These are phyloP conservation scores for Cercospora beticola DNA, from an alignment of 2,329 filamentous ascomycete genomes.

Conservation along the genomic window DNA sequence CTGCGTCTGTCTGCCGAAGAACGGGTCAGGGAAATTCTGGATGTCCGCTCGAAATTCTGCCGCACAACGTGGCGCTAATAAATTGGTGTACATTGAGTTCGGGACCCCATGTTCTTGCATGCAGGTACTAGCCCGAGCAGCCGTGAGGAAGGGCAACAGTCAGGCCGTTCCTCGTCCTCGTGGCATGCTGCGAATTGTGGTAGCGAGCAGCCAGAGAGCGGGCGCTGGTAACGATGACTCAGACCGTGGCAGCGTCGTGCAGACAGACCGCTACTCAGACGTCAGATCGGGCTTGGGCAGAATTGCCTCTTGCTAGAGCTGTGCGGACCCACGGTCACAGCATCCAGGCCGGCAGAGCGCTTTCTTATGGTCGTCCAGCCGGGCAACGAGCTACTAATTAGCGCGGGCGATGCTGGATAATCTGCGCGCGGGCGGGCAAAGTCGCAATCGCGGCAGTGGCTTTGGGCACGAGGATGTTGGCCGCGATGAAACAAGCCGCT, in stretches of 20 bases:
- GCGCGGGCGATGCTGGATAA: constrained; percentile 1
- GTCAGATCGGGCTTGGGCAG: background rate
- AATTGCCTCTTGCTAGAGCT: constrained; percentile 3
- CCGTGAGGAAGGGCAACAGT: background rate
- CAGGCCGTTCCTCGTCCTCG: constrained; percentile 3
- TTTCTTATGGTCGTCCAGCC: background rate
- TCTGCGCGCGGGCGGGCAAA: background rate
- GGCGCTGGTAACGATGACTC: background rate
- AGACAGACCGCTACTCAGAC: constrained; percentile 7
- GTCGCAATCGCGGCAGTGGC: constrained; percentile 4
- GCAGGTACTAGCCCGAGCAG: constrained; percentile 2
- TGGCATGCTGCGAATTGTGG: background rate
- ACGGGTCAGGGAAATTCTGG: background rate
- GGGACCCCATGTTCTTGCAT: constrained; percentile 4
- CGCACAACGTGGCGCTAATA: constrained; percentile 6
- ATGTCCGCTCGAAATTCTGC: background rate
- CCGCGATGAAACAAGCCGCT: constrained; percentile 1
- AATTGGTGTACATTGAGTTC: constrained; percentile 10
- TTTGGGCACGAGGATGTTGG: background rate
- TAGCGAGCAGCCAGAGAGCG: constrained; percentile 2
- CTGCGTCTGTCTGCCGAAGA: background rate
- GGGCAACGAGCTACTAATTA: background rate
- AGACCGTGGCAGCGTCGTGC: background rate
- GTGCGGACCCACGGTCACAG: constrained; percentile 1
- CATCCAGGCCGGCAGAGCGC: background rate